Base-by-base conservation (phyloP, 1,284 basidiomycete species). In the Ceratobasidium theobromae region DNA sequence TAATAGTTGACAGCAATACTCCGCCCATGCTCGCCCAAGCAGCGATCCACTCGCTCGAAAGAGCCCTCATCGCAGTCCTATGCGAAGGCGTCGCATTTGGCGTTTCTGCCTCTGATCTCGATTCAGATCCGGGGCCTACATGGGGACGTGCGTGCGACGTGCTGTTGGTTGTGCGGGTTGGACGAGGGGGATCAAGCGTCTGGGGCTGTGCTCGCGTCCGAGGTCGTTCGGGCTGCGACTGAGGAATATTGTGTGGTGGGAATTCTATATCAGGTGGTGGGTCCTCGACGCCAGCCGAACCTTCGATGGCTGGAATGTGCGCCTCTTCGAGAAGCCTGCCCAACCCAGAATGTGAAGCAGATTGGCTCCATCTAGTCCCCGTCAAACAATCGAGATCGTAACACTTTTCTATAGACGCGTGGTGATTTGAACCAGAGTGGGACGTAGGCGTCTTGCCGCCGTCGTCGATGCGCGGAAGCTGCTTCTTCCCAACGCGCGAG, bases 231-330 rank as follows among this genome's bases (percentile, higher is more conserved):
- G 41, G 46, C 45, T 45, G n/a, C 41, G 55, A 18, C 35, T 43
- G 27, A 46, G 40, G 18, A 16, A 60, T 49, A 5, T 28, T 28
- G 21, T 38, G 21, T 11, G 53, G 12, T 9, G 40, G 55, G 21
- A 53, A 33, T 4, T 64, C 28, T 40, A n/a, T 9, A 28, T 33
- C 25, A n/a, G n/a, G n/a, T n/a, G 25, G 41, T 28, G 60, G 46
- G 23, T 53, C 69, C 12, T 73, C 67, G 12, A 35, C 58, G 48
- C 55, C 40, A 73, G 54, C 79, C 80, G 48, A 80, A 78, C 35
- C 71, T 67, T 71, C 54, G 55, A 70, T 38, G 41, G 21, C 23
- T 25, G 35, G 41, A 21, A 23, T 30, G 23, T 41, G 48, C 25
- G 32, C 35, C n/a, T 51, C 54, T 18, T 69, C 66, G 21, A 70